Evolutionary conservation across 2,329 filamentous ascomycete species (phyloP).

Genomic region (Calonectria henricotiae): DNA sequence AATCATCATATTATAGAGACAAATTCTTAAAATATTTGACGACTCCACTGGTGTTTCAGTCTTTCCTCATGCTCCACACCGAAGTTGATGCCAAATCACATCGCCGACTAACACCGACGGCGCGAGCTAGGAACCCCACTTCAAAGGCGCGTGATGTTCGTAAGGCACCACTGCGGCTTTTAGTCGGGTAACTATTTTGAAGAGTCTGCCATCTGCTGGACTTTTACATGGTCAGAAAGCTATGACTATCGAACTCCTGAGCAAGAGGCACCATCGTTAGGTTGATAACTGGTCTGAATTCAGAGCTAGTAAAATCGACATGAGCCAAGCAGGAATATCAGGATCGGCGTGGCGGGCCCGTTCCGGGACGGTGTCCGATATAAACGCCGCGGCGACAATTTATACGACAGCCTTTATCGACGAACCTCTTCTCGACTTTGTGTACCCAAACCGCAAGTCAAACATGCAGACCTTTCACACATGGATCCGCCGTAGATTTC

Average conservation of each 20-base stretch:
- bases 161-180: slow-evolving; percentile 5
- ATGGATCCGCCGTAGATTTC: slow-evolving; percentile 5
- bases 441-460: neutral
- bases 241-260: too few relatives aligned
- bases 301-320: neutral
- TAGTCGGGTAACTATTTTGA: neutral
- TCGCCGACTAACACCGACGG: neutral
- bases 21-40: too few relatives aligned
- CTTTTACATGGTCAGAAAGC: neutral
- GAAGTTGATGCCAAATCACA: neutral
- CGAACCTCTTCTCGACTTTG: slow-evolving; percentile 9
- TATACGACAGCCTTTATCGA: slow-evolving; percentile 5
- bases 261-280: too few relatives aligned
- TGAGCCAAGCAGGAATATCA: neutral
- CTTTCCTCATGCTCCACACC: neutral
- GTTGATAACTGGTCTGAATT: too few relatives aligned
- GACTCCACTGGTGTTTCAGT: neutral
- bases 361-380: neutral
- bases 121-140: slow-evolving; percentile 1
- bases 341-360: neutral
- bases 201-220: neutral
- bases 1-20: too few relatives aligned
- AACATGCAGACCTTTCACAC: neutral
- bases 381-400: neutral
- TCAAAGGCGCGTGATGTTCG: neutral